phyloP scores from a whole-genome alignment of 2,329 filamentous ascomycete species.

The Hirsutella minnesotensis region DNA sequence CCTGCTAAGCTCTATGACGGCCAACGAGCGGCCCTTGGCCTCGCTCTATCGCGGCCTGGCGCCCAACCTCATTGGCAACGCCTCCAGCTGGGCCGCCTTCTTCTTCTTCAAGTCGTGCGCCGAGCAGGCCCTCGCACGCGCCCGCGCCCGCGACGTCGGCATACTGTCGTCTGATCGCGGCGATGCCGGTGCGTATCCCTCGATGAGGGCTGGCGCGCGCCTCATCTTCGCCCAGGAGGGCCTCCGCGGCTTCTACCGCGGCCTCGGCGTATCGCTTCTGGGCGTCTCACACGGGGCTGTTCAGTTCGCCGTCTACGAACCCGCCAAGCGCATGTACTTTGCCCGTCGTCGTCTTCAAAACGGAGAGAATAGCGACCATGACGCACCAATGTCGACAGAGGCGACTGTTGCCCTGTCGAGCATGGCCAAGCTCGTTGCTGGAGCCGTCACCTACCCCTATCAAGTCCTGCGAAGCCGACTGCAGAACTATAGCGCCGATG shows the following conservation, averaged over 20 bases:
- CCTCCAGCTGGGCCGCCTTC: slow-evolving; percentile 81
- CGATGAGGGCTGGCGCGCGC: slow-evolving; percentile 58
- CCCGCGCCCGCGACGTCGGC: slow-evolving; percentile 34
- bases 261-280: slow-evolving; percentile 68
- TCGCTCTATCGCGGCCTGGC: slow-evolving; percentile 83
- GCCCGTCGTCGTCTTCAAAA: slow-evolving; percentile 18
- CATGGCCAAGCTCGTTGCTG: slow-evolving; percentile 74
- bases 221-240: slow-evolving; percentile 64
- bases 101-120: slow-evolving; percentile 62
- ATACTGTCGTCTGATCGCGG: slow-evolving; percentile 80
- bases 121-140: slow-evolving; percentile 32
- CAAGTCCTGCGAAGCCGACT: slow-evolving; percentile 82
- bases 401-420: slow-evolving; percentile 76
- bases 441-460: slow-evolving; percentile 86
- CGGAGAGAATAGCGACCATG: slow-evolving; percentile 6
- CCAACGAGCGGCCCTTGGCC: slow-evolving; percentile 42
- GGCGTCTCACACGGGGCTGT: slow-evolving; percentile 88
- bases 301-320: slow-evolving; percentile 92
- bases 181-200: slow-evolving; percentile 67
- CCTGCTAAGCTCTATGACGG: slow-evolving; percentile 37
- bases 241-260: slow-evolving; percentile 71
- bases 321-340: slow-evolving; percentile 45
- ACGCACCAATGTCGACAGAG: slow-evolving; percentile 45
- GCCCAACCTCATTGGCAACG: slow-evolving; percentile 86
- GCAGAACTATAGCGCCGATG: slow-evolving; percentile 77